These are phyloP conservation scores for Fusarium piperis DNA, from an alignment of 2,329 filamentous ascomycete species.

Conservation along the genomic window DNA sequence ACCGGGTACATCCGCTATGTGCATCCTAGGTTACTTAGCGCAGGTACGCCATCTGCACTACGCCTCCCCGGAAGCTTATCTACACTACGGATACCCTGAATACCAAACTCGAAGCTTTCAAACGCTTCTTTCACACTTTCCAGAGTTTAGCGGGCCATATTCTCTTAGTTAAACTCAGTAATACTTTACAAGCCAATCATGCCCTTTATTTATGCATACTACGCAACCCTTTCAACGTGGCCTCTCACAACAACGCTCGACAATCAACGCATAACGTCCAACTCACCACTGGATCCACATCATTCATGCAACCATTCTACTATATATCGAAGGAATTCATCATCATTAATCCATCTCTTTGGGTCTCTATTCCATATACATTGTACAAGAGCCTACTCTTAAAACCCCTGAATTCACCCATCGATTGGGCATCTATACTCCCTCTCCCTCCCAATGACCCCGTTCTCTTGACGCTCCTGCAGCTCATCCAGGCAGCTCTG, in stretches of 20 bases:
- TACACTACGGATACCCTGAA: neutral
- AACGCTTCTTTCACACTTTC: neutral
- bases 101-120: neutral
- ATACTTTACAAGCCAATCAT: neutral
- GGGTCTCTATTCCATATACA: conserved; percentile 38
- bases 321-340: conserved; percentile 28
- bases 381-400: conserved; percentile 31
- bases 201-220: neutral
- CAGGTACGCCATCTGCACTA: conserved; percentile 1
- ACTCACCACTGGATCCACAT: neutral
- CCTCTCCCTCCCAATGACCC: conserved; percentile 57
- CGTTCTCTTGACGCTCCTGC: conserved; percentile 62
- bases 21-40: conserved; percentile 19
- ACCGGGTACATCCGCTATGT: conserved; percentile 19
- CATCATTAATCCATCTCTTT: conserved; percentile 39
- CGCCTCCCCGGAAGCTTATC: conserved; percentile 15
- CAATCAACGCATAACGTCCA: neutral
- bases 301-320: neutral
- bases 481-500: conserved; percentile 74
- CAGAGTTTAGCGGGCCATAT: neutral
- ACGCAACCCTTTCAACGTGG: neutral
- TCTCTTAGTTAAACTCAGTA: neutral
- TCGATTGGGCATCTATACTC: conserved; percentile 68
- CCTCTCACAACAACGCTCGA: neutral
- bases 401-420: conserved; percentile 49